These are phyloP conservation scores for Aulographum hederae DNA, from an alignment of 2,329 filamentous ascomycete species.

Conservation along the genomic window DNA sequence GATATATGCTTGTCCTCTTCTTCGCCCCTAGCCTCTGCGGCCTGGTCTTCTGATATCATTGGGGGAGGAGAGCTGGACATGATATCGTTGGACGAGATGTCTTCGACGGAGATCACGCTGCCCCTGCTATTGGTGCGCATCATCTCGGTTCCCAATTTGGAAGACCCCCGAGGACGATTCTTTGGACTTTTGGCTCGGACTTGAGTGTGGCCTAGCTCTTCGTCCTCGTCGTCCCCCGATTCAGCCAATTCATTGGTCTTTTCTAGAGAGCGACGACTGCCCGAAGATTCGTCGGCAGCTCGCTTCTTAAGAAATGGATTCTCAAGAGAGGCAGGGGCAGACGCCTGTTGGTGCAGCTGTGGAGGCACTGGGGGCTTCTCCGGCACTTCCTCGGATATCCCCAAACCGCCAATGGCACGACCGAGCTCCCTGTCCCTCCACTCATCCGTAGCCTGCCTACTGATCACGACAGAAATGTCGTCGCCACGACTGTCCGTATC, in stretches of 20 bases:
- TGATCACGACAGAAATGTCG: slow-evolving; percentile 58
- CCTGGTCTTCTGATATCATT: neutral
- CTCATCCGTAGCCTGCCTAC: slow-evolving; percentile 54
- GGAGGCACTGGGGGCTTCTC: slow-evolving; percentile 9
- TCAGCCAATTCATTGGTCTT: slow-evolving; percentile 50
- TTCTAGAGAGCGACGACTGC: slow-evolving; percentile 43
- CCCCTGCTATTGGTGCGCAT: slow-evolving; percentile 92
- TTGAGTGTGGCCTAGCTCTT: slow-evolving; percentile 53
- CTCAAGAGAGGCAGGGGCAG: slow-evolving; percentile 41
- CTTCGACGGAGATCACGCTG: slow-evolving; percentile 40
- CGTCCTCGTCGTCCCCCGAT: slow-evolving; percentile 87
- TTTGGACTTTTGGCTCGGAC: slow-evolving; percentile 31
- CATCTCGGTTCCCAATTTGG: slow-evolving; percentile 91
- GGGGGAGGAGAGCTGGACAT: neutral
- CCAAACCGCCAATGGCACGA: slow-evolving; percentile 43
- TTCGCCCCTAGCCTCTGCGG: slow-evolving; percentile 1
- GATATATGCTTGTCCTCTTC: no score
- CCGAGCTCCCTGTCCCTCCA: slow-evolving; percentile 46
- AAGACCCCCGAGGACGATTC: slow-evolving; percentile 31
- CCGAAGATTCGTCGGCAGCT: neutral
- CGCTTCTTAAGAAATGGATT: slow-evolving; percentile 5
- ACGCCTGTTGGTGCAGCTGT: slow-evolving; percentile 24
- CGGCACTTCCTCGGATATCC: slow-evolving; percentile 48
- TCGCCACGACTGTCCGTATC: slow-evolving; percentile 70
- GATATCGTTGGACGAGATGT: slow-evolving; percentile 8